phyloP scores from a whole-genome alignment of 2,329 filamentous ascomycete species.

The Aureobasidium lini region DNA sequence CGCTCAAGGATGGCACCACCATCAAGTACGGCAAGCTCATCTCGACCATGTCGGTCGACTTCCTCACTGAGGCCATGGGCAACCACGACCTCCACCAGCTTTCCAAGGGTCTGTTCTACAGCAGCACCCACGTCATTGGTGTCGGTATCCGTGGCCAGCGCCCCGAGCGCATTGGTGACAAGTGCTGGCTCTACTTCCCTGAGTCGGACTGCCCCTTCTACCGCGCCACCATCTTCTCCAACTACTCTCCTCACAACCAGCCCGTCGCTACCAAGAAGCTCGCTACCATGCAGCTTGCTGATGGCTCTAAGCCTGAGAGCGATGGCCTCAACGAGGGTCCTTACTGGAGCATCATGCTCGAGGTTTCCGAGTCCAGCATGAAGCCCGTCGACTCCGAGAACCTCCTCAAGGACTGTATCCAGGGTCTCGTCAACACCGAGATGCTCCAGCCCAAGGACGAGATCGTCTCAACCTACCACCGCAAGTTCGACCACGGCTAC shows the following conservation, averaged over 20 bases:
- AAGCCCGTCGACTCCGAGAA: constrained; percentile 87
- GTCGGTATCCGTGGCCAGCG: constrained; percentile 87
- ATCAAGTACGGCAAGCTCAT: constrained; percentile 88
- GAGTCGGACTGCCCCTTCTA: constrained; percentile 99
- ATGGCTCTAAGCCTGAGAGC: constrained; percentile 73
- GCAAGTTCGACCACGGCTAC: constrained; percentile 96
- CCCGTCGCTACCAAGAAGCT: constrained; percentile 75
- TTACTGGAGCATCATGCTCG: constrained; percentile 99
- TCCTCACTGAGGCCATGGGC: constrained; percentile 77
- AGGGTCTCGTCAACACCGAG: constrained; percentile 94
- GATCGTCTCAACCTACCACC: constrained; percentile 97
- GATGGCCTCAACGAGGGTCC: constrained; percentile 74
- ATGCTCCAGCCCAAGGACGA: constrained; percentile 89
- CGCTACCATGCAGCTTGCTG: constrained; percentile 73
- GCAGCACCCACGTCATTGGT: constrained; percentile 93
- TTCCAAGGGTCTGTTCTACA: constrained; percentile 92
- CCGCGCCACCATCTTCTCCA: constrained; percentile 99
- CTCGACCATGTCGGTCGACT: constrained; percentile 93
- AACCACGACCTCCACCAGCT: constrained; percentile 75
- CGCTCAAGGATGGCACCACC: constrained; percentile 74
- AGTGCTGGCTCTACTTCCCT: constrained; percentile 99
- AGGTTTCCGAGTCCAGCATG: constrained; percentile 91
- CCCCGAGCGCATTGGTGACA: constrained; percentile 94
- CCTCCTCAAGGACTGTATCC: constrained; percentile 82
- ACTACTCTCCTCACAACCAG: constrained; percentile 99